Evolutionary conservation across 2,329 filamentous ascomycete species (phyloP), one percentile per base, ranked within the genome.

Genomic region (Colletotrichum liriopes): DNA sequence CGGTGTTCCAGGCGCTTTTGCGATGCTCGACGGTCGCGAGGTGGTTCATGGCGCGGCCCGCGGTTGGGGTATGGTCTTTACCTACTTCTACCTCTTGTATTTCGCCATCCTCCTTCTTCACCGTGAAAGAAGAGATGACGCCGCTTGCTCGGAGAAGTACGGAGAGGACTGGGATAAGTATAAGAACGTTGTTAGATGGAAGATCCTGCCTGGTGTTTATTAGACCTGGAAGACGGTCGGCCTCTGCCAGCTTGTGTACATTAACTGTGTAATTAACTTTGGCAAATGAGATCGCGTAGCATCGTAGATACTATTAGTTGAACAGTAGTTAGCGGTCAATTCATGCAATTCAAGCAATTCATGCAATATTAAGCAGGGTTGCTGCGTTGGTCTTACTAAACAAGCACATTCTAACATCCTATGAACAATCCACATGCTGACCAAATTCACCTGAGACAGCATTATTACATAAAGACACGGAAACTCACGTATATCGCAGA

Each of bases 31-130:
- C 61, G 86, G 87, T 12, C 86, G 86, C 7, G 87, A 90, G 74
- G 85, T 93, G 1, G 85, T 93, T 6, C 90, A 89, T 52, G 91
- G 90, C 26, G 89, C 91, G 39, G 90, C 92, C 39, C 29, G 51
- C 18, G 29, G 51, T 8, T 54, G 29, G 29, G 93, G 92, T 49
- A 94, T 93, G 82, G 83, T 94, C 41, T 89, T 96, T 76, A 96
- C 93, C 26, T 54, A 54, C 3, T 35, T 54, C 29, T 54, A 54
- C 29, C 26, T 54, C 2, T 16, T 54, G 51, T 54, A 54, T 9
- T 54, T 54, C 5, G 51, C 26, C 2, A 18, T 32, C 18, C 51
- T 54, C 16, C 29, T 54, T 16, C 2, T 54, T n/a, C 29, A 54
- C 29, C 51, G 51, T 16, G 51, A 54, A 7, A 54, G 29, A 18